Evolutionary conservation across 805 yeast species (phyloP).

Genomic region (Kluyveromyces dobzhanskii): DNA sequence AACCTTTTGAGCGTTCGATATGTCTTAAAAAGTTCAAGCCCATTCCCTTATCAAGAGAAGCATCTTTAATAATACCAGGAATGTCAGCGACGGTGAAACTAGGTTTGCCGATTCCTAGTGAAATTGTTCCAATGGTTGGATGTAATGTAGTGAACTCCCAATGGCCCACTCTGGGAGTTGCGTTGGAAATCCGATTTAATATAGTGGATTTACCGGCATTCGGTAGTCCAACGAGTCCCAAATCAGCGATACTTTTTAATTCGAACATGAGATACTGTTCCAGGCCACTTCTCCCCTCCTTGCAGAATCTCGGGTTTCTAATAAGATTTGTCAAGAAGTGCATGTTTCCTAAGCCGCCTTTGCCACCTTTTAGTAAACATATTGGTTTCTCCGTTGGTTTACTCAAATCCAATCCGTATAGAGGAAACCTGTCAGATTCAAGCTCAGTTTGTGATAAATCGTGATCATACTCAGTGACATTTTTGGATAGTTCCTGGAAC

Average conservation of each 20-base stretch:
- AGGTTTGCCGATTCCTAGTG: conserved; percentile 50
- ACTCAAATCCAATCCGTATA: conserved; percentile 69
- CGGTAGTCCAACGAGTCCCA: conserved; percentile 91
- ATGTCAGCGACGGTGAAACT: conserved; percentile 91
- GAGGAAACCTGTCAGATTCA: conserved; percentile 61
- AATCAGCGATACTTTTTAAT: conserved; percentile 80
- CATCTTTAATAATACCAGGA: conserved; percentile 91
- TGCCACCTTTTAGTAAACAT: conserved; percentile 71
- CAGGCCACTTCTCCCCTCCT: conserved; percentile 64
- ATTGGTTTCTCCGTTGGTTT: conserved; percentile 58
- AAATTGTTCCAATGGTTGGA: conserved; percentile 87
- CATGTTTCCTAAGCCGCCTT: conserved; percentile 95
- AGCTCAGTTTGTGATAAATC: conserved; percentile 51
- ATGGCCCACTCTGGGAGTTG: conserved; percentile 86
- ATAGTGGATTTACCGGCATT: conserved; percentile 95
- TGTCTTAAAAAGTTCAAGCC: conserved; percentile 90
- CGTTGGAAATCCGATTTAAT: conserved; percentile 76
- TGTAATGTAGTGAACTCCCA: conserved; percentile 95
- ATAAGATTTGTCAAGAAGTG: conserved; percentile 79
- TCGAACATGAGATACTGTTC: conserved; percentile 69
- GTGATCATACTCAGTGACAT: conserved; percentile 58
- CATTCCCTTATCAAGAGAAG: conserved; percentile 78
- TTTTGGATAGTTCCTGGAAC: conserved; percentile 54
- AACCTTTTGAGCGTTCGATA: conserved; percentile 82
- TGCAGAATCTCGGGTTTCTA: conserved; percentile 85